phyloP scores from a whole-genome alignment of 805 yeast genomes.

The Cyberlindnera misumaiensis region DNA sequence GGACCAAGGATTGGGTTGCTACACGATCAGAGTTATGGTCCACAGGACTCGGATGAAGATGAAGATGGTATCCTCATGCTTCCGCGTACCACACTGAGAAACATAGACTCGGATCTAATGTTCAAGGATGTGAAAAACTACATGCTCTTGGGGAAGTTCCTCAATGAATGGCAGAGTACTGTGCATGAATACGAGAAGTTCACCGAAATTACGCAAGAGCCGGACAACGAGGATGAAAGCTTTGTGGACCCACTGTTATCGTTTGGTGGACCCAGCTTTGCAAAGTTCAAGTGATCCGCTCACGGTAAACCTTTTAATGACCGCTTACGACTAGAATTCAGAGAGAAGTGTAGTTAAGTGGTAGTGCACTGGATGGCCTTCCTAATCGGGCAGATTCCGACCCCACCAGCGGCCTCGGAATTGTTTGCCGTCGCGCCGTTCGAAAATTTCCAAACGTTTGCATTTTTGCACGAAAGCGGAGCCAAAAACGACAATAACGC shows the following conservation, averaged over 20 bases:
- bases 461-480: neutral
- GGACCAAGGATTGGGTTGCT: constrained; percentile 1
- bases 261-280: constrained; percentile 1
- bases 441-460: neutral
- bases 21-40: constrained; percentile 1
- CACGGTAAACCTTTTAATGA: no score
- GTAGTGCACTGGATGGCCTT: no score
- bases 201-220: constrained; percentile 21
- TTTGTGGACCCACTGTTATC: constrained; percentile 7
- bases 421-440: no score
- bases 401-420: no score
- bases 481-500: neutral
- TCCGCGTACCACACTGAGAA: constrained; percentile 3
- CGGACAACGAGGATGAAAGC: constrained; percentile 5
- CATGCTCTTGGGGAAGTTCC: constrained; percentile 35
- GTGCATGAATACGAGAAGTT: constrained; percentile 43
- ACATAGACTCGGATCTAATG: neutral
- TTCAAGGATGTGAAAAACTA: constrained; percentile 18
- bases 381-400: no score
- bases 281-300: neutral
- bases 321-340: no score
- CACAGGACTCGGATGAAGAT: constrained; percentile 13
- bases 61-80: constrained; percentile 12
- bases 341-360: no score
- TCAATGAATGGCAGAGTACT: constrained; percentile 44